Evolutionary conservation across 495 filamentous ascomycete genomes (phyloP).

Genomic region (Cryomyces antarcticus): DNA sequence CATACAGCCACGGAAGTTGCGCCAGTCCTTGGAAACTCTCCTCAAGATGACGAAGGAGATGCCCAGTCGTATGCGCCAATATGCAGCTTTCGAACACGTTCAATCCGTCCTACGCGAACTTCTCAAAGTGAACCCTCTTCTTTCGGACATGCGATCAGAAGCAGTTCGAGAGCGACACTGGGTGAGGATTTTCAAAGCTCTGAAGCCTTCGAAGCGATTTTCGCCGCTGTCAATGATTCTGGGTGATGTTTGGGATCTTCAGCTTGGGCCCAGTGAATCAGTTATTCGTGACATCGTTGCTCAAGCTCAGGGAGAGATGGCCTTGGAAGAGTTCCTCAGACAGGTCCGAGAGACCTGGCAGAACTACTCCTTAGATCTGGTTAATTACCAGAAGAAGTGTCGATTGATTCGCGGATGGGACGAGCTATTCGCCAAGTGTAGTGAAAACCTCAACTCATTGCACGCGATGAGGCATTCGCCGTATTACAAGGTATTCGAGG

Average conservation of each 20-base stretch:
- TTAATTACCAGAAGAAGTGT: slow-evolving; percentile 95
- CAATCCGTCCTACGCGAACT: slow-evolving; percentile 75
- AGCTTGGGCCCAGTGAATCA: slow-evolving; percentile 65
- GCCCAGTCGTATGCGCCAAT: slow-evolving; percentile 96
- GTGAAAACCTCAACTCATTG: slow-evolving; percentile 88
- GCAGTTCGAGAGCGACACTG: slow-evolving; percentile 91
- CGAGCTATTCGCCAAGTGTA: slow-evolving; percentile 94
- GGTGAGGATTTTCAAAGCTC: slow-evolving; percentile 86
- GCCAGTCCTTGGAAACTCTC: slow-evolving; percentile 67
- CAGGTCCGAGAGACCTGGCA: slow-evolving; percentile 95
- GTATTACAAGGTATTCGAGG: slow-evolving; percentile 97
- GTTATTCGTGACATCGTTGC: slow-evolving; percentile 79
- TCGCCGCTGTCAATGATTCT: slow-evolving; percentile 84
- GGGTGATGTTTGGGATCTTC: slow-evolving; percentile 94
- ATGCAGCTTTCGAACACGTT: slow-evolving; percentile 95
- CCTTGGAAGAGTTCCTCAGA: slow-evolving; percentile 89
- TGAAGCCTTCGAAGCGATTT: slow-evolving; percentile 79
- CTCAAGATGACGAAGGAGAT: slow-evolving; percentile 99
- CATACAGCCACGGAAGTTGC: slow-evolving; percentile 77
- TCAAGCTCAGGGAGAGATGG: slow-evolving; percentile 97
- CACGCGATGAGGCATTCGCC: slow-evolving; percentile 98
- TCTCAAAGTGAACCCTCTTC: slow-evolving; percentile 70
- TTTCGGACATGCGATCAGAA: slow-evolving; percentile 88
- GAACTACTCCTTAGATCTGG: slow-evolving; percentile 77
- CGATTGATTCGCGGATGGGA: slow-evolving; percentile 95